Percentiles rank a stretch among this genome's conserved stretches.
Conservation (phyloP, 148 eudicot genomes). For the Rhododendron vialii region DNA sequence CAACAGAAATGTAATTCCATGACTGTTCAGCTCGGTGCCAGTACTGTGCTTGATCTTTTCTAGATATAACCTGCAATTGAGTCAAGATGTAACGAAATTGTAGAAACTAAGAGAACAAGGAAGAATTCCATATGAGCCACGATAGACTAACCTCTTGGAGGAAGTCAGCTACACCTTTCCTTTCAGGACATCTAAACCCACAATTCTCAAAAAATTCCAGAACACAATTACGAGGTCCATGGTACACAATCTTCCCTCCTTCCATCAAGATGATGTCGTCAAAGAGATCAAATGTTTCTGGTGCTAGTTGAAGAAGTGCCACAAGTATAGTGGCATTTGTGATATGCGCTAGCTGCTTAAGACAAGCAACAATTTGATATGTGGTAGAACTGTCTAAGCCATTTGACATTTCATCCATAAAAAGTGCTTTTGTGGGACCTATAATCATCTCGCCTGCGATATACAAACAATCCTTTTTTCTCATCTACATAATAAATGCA, state of each 20-base stretch:
- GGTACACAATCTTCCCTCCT: constrained; percentile 76
- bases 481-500: background rate
- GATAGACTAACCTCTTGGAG: constrained; percentile 66
- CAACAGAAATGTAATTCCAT: constrained; percentile 46
- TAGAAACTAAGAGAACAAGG: background rate
- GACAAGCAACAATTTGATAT: constrained; percentile 62
- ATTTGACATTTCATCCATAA: constrained; percentile 94
- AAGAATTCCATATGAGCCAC: background rate
- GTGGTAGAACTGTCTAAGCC: constrained; percentile 90
- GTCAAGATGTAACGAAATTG: background rate
- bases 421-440: constrained; percentile 66
- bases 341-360: constrained; percentile 67
- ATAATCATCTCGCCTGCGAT: constrained; percentile 79
- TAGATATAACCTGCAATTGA: constrained; percentile 54
- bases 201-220: constrained; percentile 53
- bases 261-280: constrained; percentile 81
- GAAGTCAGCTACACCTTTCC: constrained; percentile 83
- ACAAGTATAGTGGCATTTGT: constrained; percentile 61
- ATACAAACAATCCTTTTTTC: background rate
- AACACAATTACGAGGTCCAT: constrained; percentile 49
- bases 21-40: constrained; percentile 36
- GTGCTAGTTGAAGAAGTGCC: constrained; percentile 83
- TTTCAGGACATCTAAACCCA: constrained; percentile 73
- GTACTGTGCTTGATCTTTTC: constrained; percentile 75
- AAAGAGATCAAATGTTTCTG: constrained; percentile 73